Evolutionary conservation across 1,139 yeast species (phyloP), one percentile per base, ranked within the genome.

Genomic region (Suhomyces wounanorum): DNA sequence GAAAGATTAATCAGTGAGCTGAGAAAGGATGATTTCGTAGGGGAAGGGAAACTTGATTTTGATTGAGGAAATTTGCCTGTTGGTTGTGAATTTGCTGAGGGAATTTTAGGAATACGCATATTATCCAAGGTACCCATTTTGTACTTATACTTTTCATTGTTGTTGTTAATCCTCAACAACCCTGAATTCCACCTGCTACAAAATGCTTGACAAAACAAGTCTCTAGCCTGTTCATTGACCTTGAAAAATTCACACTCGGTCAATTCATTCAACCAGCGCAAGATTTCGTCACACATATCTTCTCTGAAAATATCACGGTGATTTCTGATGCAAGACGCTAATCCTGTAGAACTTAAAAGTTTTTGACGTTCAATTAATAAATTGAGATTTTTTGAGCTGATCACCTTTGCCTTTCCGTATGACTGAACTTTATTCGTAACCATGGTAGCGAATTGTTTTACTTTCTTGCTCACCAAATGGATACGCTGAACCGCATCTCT

Each of bases 261-360:
- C 43, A 90, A 66, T 43, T 83, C 87, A 36, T 72, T 69, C 3
- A 89, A 63, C 92, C 96, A 88, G 18, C 66, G 61, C 9, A 89
- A 64, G 21, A 89, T 82, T 53, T 85, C 90, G 48, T 82, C 85
- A 56, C 88, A 85, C 90, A 88, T 84, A 52, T 88, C 94, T 64
- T 90, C 96, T 49, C 96, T 73, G 62, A 88, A 87, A 8, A 81
- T 71, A 61, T 89, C 96, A 53, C 92, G 72, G 14, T 82, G 75
- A 49, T 85, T 80, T 54, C 91, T 70, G 13, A 90, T 84, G 44
- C 89, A 81, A 2, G 87, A 79, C 0, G 86, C 79, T 37, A 90
- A 71, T 0, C 91, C 90, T 0, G 89, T 85, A 14, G 74, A 74
- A 33, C 78, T 70, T 42, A 89, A 67, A 2, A 77, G 69, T 13